Base-by-base conservation (phyloP, 2,329 filamentous ascomycete species). In the Sclerotinia minor region DNA sequence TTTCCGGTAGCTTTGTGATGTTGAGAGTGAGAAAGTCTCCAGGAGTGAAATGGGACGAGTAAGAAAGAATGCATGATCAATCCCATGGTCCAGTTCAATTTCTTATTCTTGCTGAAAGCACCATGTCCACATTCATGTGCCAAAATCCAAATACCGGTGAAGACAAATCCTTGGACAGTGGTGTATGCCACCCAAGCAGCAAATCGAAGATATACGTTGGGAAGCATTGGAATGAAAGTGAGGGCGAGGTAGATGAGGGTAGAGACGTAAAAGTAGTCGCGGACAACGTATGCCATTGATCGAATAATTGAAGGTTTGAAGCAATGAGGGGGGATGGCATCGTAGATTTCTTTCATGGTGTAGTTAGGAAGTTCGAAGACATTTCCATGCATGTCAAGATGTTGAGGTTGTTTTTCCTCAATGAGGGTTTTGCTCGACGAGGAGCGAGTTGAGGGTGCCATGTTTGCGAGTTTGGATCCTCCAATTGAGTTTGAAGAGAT, bases 91-190 rank as follows among this genome's bases (percentile, higher is more conserved):
- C 89, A 84, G 77, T 91, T 91, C 71, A 90, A 75, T 58, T 73
- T 78, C 60, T 80, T 80, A 76, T 84, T 82, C 29, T 80, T 78
- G 17, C 87, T 89, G 78, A 92, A 90, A 55, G 88, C 87, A 47
- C 87, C 85, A 76, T 92, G 89, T 67, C 89, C 89, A 76, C 86
- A 89, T 76, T 92, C 89, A 76, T 92, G 89, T 11, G 86, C 89
- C 55, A 91, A 81, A 72, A 90, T 88, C 89, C 89, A 92, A 75
- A 92, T 81, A 7, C 89, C 89, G 5, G 87, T 90, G 76, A 87
- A 86, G 72, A 90, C 80, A 54, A 89, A 84, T 64, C 89, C 89
- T 78, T 90, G 87, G 50, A 87, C 75, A 76, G 86, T 89, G 71
- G 86, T 85, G 76, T 91, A 91, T 59, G 79, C 78, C 32, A 79